phyloP scores from a whole-genome alignment of 73 alveolate genomes.

The Tetrahymena elliotti region DNA sequence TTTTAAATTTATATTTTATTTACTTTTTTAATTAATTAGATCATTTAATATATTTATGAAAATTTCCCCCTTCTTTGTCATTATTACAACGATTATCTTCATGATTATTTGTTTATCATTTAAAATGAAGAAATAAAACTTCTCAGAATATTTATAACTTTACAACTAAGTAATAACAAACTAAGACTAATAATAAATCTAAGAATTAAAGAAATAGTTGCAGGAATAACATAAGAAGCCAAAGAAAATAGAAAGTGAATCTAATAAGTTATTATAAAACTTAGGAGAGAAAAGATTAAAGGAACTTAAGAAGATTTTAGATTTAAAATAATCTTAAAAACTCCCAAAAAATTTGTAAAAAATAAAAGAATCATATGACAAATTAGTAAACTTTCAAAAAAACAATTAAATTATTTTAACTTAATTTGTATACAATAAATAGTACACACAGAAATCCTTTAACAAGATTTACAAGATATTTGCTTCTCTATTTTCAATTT shows the following conservation, averaged over 20 bases:
- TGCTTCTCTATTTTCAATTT: background rate
- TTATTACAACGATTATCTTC: background rate
- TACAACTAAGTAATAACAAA: background rate
- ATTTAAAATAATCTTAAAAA: background rate
- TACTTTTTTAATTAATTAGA: too few relatives aligned
- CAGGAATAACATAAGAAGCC: background rate
- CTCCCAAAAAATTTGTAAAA: background rate
- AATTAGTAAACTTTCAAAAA: background rate
- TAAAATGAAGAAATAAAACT: background rate
- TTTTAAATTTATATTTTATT: background rate
- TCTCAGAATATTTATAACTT: background rate
- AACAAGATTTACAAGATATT: background rate
- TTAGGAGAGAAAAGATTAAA: background rate
- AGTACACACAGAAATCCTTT: background rate
- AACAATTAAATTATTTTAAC: background rate
- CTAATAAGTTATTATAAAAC: background rate
- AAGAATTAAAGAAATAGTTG: background rate
- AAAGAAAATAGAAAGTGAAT: background rate
- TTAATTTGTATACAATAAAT: background rate
- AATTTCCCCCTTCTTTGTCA: background rate
- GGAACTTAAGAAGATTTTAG: background rate
- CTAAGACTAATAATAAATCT: background rate
- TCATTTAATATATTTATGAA: background rate
- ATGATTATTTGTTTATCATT: background rate
- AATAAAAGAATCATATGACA: background rate